A percentile compares a stretch with the other conserved stretches of the same genome.
These are phyloP conservation scores for Neolecta irregularis DNA, from an alignment of 1,139 yeast genomes.

Conservation along the genomic window DNA sequence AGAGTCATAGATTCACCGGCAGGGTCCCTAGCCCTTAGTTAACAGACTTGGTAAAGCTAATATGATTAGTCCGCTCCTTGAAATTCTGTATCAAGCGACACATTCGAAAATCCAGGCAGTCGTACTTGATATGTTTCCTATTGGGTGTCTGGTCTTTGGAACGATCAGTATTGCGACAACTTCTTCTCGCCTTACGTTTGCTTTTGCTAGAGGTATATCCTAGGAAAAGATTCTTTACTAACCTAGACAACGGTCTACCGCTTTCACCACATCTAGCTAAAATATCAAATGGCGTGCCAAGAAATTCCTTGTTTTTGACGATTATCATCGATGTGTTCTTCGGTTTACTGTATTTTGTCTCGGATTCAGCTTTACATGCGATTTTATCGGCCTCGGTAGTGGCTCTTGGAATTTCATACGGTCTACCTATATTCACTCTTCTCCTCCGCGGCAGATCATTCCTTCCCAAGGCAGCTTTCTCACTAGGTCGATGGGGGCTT, in stretches of 20 bases:
- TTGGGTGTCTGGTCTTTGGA: conserved; percentile 62
- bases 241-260: conserved; percentile 68
- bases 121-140: conserved; percentile 46
- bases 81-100: conserved; percentile 58
- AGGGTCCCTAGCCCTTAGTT: too few species aligned
- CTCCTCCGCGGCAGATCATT: conserved; percentile 47
- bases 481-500: conserved; percentile 44
- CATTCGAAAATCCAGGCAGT: conserved; percentile 40
- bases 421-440: conserved; percentile 54
- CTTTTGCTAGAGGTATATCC: conserved; percentile 36
- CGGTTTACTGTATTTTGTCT: conserved; percentile 46
- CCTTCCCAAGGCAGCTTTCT: conserved; percentile 51
- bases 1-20: too few species aligned
- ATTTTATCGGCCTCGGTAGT: conserved; percentile 75
- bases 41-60: conserved; percentile 6
- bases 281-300: conserved; percentile 51
- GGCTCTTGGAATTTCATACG: conserved; percentile 59
- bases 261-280: conserved; percentile 47
- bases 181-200: conserved; percentile 66
- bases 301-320: conserved; percentile 56
- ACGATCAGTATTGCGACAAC: conserved; percentile 64
- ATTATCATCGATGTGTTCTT: conserved; percentile 46
- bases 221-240: background rate
- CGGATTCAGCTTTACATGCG: conserved; percentile 67
- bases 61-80: conserved; percentile 23